Base-by-base conservation (phyloP, 2,329 filamentous ascomycete species). In the Claviceps pazoutovae region DNA sequence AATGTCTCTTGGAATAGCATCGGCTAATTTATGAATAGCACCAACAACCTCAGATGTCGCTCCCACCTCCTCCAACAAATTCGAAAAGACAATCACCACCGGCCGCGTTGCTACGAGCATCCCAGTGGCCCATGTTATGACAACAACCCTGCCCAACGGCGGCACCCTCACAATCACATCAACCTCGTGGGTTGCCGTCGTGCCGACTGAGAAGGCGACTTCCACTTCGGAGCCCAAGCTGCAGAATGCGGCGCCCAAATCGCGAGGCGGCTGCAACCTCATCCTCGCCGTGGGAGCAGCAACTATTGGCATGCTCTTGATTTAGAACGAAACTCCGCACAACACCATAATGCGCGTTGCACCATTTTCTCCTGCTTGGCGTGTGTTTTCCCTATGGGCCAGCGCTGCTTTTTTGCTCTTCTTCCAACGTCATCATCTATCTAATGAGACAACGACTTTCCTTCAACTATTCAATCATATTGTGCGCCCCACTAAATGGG, bases 181-280 rank as follows among this genome's bases (percentile, higher is more conserved):
- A n/a, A 77, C 74, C 1, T 74, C 73, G 0, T 73, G 66, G 59
- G 74, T 77, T 2, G 68, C 66, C 21, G 69, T 72, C 41, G 64
- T 69, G 11, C 68, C 71, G 1, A 63, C 66, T 1, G 56, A 60
- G 21, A 56, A 62, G 34, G 51, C 64, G 9, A 61, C 62, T n/a
- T 54, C 56, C 21, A 52, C 58, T 53, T 57, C 57, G 51, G 59
- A 61, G 42, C 64, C 68, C 38, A 62, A 60, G 34, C 60, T 73
- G 34, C 70, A 73, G 56, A 69, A 68, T 55, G 64, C 58, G 4
- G 69, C 66, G 17, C 54, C 55, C 11, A 58, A 55, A 21, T 54
- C 53, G 38, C 59, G 59, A 3, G 56, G 55, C 34, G 55, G 57
- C 37, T 36, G 13, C 19, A 36, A 21, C 2, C 51, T 61, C 9